phyloP scores from a whole-genome alignment of 768 basidiomycete species.

The Lanmaoa pseudosensibilis region DNA sequence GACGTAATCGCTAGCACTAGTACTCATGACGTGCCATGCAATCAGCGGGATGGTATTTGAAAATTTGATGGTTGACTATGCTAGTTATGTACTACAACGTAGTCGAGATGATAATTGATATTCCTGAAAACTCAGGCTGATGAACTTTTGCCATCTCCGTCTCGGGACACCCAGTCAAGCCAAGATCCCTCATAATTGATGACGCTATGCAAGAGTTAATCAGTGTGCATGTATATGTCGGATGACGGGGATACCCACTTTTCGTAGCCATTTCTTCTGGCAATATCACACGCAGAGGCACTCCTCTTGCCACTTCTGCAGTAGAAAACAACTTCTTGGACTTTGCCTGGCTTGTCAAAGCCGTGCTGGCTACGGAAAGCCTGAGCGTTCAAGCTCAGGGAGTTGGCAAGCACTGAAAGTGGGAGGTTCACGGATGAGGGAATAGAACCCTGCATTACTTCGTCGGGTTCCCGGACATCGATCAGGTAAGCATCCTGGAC shows the following conservation, averaged over 20 bases:
- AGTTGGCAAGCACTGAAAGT: constrained; percentile 69
- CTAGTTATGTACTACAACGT: constrained; percentile 3
- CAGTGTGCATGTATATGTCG: background rate
- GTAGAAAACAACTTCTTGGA: constrained; percentile 84
- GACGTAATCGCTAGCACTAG: background rate
- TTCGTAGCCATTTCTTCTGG: constrained; percentile 75
- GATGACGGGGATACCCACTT: constrained; percentile 52
- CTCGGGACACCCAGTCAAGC: constrained; percentile 75
- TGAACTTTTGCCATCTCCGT: constrained; percentile 42
- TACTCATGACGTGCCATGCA: background rate
- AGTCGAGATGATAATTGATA: background rate
- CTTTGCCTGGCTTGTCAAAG: constrained; percentile 68
- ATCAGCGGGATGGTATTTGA: background rate
- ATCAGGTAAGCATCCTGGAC: constrained; percentile 68
- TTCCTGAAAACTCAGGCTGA: constrained; percentile 1
- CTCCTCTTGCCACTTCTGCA: constrained; percentile 88
- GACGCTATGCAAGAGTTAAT: constrained; percentile 37
- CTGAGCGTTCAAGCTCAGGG: constrained; percentile 55
- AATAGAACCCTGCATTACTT: constrained; percentile 89
- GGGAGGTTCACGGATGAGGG: constrained; percentile 91
- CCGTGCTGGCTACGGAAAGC: constrained; percentile 65
- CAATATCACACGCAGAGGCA: constrained; percentile 77
- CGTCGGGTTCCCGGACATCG: constrained; percentile 92
- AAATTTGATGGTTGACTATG: constrained; percentile 1
- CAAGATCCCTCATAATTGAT: constrained; percentile 86